Evolutionary conservation across 2,329 filamentous ascomycete species (phyloP).

Genomic region (Elsinoe ampelina): DNA sequence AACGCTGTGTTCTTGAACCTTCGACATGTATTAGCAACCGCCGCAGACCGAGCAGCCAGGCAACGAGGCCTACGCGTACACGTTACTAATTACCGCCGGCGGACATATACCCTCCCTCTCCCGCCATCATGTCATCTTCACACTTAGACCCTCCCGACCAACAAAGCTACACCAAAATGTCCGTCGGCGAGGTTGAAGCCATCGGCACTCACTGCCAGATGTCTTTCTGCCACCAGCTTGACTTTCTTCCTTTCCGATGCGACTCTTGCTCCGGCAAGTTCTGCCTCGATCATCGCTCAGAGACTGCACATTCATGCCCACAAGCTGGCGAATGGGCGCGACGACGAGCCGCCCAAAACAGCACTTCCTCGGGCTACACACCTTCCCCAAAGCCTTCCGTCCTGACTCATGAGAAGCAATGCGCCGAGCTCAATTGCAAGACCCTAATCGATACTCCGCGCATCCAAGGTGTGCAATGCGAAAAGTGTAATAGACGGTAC

Average conservation of each 20-base stretch:
- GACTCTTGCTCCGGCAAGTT: slow-evolving; percentile 69
- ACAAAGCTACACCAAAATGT: slow-evolving; percentile 60
- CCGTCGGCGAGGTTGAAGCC: slow-evolving; percentile 67
- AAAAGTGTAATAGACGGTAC: slow-evolving; percentile 61
- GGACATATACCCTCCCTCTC: not conserved
- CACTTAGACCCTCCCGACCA: slow-evolving; percentile 34
- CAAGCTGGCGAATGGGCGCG: slow-evolving; percentile 53
- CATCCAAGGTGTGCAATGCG: slow-evolving; percentile 61
- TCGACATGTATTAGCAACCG: not conserved
- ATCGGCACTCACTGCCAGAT: slow-evolving; percentile 88
- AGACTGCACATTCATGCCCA: slow-evolving; percentile 64
- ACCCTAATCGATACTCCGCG: slow-evolving; percentile 61
- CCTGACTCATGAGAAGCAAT: slow-evolving; percentile 57
- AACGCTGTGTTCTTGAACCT: slow-evolving; percentile 1
- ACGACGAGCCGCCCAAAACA: slow-evolving; percentile 33
- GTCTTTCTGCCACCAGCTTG: slow-evolving; percentile 84
- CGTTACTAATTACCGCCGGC: slow-evolving; percentile 1
- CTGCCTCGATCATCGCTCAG: slow-evolving; percentile 88
- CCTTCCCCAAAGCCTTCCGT: slow-evolving; percentile 44
- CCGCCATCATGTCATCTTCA: slow-evolving; percentile 34
- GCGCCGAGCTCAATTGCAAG: slow-evolving; percentile 57
- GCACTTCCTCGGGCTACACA: slow-evolving; percentile 22
- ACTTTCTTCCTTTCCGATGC: slow-evolving; percentile 92
- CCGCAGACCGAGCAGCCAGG: not conserved
- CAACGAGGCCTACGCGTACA: slow-evolving; percentile 2